A percentile compares a stretch with the other conserved stretches of the same genome.
Conservation (phyloP, 1,139 yeast species). For the Casaregolazyma lundiana region DNA sequence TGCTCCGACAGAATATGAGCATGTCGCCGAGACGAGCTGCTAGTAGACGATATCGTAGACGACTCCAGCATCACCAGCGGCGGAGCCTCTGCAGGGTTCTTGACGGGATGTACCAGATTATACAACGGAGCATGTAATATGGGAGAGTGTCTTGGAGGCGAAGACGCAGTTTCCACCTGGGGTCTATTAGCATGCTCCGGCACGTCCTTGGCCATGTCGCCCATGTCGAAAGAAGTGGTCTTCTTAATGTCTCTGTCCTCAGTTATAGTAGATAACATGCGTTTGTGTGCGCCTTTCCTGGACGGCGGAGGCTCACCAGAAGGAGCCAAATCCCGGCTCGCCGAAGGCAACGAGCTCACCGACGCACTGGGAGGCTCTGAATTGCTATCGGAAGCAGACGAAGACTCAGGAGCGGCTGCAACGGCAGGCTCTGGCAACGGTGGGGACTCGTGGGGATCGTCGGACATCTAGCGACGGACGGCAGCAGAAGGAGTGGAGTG, state of each 20-base stretch:
- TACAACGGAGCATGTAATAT: not conserved
- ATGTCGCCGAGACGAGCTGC: slow-evolving; percentile 29
- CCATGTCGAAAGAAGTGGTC: not conserved
- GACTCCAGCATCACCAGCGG: slow-evolving; percentile 9
- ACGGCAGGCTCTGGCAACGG: not conserved
- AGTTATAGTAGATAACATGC: slow-evolving; percentile 9
- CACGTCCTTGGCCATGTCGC: not conserved
- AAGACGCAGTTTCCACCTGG: too few species aligned
- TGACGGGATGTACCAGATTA: not conserved
- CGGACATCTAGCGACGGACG: too few species aligned
- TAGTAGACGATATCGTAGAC: slow-evolving; percentile 16
- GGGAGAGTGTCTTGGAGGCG: not conserved
- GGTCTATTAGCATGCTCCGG: not conserved
- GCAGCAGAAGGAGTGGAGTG: not conserved
- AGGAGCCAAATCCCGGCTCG: too few species aligned
- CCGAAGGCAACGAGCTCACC: too few species aligned
- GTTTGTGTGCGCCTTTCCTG: slow-evolving; percentile 4
- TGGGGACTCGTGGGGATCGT: not conserved
- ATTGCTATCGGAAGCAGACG: not conserved
- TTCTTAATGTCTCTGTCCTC: slow-evolving; percentile 10
- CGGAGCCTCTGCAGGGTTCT: not conserved
- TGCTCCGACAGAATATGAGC: slow-evolving; percentile 44
- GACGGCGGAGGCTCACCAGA: not conserved
- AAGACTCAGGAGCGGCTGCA: not conserved
- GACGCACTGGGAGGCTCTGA: too few species aligned